These are phyloP conservation scores for Casuarina cunninghamiana DNA, from an alignment of 306 rosid genomes.

Conservation along the genomic window DNA sequence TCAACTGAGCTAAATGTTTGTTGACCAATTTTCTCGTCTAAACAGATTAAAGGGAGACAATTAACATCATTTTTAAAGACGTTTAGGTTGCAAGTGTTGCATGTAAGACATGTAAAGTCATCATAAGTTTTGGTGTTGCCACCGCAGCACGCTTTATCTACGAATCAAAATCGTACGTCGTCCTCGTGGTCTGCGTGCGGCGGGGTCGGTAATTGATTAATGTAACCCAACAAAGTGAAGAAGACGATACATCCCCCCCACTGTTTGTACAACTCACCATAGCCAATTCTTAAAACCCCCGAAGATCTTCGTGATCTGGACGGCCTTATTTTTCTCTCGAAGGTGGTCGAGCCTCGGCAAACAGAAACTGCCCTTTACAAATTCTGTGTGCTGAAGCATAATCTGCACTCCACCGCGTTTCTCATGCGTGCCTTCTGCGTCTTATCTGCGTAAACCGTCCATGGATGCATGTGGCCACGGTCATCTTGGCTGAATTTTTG, in stretches of 20 bases:
- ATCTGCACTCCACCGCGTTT: background rate
- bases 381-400: too few relatives aligned
- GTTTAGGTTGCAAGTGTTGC: too few relatives aligned
- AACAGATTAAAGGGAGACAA: too few relatives aligned
- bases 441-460: background rate
- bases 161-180: background rate
- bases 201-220: slow-evolving; percentile 9
- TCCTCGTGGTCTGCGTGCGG: background rate
- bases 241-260: background rate
- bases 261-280: slow-evolving; percentile 31
- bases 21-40: too few relatives aligned
- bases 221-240: background rate
- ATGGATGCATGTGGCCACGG: background rate
- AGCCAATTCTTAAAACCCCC: slow-evolving; percentile 20
- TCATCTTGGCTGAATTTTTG: too few relatives aligned
- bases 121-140: background rate
- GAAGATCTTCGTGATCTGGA: slow-evolving; percentile 42
- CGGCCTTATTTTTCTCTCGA: slow-evolving; percentile 25
- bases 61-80: too few relatives aligned
- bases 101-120: too few relatives aligned
- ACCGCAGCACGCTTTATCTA: background rate
- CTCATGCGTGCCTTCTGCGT: background rate
- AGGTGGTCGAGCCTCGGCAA: slow-evolving; percentile 21
- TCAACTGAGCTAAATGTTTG: too few relatives aligned
- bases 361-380: background rate